These are phyloP conservation scores for Leishmania mexicana DNA, from an alignment of 208 protist species.

Conservation along the genomic window DNA sequence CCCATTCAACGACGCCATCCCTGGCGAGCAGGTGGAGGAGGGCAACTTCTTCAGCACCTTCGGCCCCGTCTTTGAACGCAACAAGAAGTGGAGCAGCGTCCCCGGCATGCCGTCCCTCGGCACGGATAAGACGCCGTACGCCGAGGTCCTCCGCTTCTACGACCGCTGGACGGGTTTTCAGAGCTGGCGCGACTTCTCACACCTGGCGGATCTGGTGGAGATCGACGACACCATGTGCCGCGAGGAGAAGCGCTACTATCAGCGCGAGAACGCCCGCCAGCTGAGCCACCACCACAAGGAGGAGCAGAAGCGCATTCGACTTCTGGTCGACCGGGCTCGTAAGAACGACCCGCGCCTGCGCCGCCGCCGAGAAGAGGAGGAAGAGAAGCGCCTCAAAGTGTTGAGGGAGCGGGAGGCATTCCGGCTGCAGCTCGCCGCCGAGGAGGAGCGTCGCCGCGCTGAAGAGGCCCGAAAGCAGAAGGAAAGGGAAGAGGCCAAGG, in stretches of 20 bases:
- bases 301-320: constrained; percentile 90
- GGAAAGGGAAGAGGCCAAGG: constrained; percentile 52
- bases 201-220: constrained; percentile 93
- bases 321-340: constrained; percentile 89
- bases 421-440: constrained; percentile 64
- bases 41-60: constrained; percentile 92
- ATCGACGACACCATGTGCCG: constrained; percentile 92
- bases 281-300: constrained; percentile 80
- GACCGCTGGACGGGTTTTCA: constrained; percentile 95
- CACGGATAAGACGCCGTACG: constrained; percentile 52
- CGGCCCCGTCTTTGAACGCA: constrained; percentile 92
- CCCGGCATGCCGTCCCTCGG: constrained; percentile 79
- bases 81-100: constrained; percentile 88
- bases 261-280: constrained; percentile 95
- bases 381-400: constrained; percentile 67
- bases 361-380: constrained; percentile 78
- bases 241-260: constrained; percentile 97
- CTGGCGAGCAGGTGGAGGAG: constrained; percentile 52
- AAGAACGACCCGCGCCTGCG: constrained; percentile 94
- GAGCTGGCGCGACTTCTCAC: constrained; percentile 96
- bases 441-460: constrained; percentile 64
- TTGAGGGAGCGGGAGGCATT: constrained; percentile 69
- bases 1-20: constrained; percentile 95
- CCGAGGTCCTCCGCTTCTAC: constrained; percentile 94
- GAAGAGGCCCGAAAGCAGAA: constrained; percentile 42